phyloP scores from a whole-genome alignment of 2,329 filamentous ascomycete genomes.

The Epichloe bromicola region DNA sequence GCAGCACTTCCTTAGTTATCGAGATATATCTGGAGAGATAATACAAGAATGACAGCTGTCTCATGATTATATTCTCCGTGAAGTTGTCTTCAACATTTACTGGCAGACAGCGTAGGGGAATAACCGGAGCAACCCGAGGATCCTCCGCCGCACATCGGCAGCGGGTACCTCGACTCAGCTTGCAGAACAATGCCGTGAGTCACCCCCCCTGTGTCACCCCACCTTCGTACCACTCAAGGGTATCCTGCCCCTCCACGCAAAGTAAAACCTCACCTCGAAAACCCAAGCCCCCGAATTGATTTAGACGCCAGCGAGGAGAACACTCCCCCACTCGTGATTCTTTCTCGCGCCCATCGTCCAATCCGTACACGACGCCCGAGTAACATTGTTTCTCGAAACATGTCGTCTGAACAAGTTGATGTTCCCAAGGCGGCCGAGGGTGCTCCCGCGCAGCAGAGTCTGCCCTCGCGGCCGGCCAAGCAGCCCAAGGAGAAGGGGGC shows the following conservation, averaged over 20 bases:
- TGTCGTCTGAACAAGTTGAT: conserved; percentile 26
- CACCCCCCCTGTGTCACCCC: conserved; percentile 28
- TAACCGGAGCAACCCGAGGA: conserved; percentile 10
- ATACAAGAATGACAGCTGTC: too few relatives aligned
- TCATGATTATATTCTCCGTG: too few relatives aligned
- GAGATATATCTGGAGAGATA: neutral
- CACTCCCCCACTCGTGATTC: neutral
- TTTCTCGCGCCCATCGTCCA: conserved; percentile 4
- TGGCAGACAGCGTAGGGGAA: too few relatives aligned
- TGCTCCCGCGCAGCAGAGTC: conserved; percentile 20
- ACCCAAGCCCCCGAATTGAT: neutral
- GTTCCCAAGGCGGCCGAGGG: conserved; percentile 21
- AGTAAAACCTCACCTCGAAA: neutral
- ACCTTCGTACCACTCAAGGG: conserved; percentile 14
- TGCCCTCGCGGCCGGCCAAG: conserved; percentile 24
- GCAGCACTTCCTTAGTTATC: neutral
- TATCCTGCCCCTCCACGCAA: conserved; percentile 18
- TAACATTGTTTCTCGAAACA: conserved; percentile 12
- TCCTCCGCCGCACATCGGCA: conserved; percentile 10
- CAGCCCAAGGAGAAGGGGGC: conserved; percentile 23
- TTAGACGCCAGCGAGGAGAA: neutral
- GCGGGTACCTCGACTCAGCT: conserved; percentile 4
- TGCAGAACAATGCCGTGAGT: conserved; percentile 14
- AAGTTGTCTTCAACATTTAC: neutral
- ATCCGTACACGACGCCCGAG: neutral